Evolutionary conservation across 441 rosid genomes (phyloP).

Genomic region (Flueggea neowawraea): DNA sequence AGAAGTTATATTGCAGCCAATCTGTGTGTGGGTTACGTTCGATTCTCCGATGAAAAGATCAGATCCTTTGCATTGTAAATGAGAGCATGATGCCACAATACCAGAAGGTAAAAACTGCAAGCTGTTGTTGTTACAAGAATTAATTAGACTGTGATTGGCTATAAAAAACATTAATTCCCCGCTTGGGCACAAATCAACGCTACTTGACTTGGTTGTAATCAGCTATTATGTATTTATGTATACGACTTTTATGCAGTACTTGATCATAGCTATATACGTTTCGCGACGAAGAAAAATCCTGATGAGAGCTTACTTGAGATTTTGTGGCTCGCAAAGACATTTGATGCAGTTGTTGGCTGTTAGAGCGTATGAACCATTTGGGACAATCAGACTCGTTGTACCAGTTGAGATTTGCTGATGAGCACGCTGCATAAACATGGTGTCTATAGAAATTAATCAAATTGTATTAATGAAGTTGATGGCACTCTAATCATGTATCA

Average conservation of each 20-base stretch:
- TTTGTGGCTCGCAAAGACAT: constrained; percentile 18
- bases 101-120: constrained; percentile 18
- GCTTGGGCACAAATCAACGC: too few species aligned
- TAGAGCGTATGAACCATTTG: constrained; percentile 23
- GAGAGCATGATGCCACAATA: constrained; percentile 6
- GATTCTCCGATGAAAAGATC: constrained; percentile 18
- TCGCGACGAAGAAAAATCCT: too few species aligned
- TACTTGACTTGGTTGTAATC: too few species aligned
- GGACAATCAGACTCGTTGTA: constrained; percentile 19
- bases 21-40: background rate
- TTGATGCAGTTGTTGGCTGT: constrained; percentile 21
- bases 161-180: background rate
- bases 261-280: too few species aligned
- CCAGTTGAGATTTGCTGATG: constrained; percentile 24
- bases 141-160: background rate
- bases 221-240: too few species aligned
- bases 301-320: constrained; percentile 12
- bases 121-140: background rate
- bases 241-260: too few species aligned
- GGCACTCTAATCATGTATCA: background rate
- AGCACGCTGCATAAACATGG: constrained; percentile 19
- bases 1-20: constrained; percentile 18
- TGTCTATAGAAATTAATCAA: background rate
- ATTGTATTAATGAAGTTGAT: background rate
- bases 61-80: constrained; percentile 22